A percentile compares a stretch with the other conserved stretches of the same genome.
Evolutionary conservation across 495 filamentous ascomycete species (phyloP).

Genomic region (Ramalina intermedia): DNA sequence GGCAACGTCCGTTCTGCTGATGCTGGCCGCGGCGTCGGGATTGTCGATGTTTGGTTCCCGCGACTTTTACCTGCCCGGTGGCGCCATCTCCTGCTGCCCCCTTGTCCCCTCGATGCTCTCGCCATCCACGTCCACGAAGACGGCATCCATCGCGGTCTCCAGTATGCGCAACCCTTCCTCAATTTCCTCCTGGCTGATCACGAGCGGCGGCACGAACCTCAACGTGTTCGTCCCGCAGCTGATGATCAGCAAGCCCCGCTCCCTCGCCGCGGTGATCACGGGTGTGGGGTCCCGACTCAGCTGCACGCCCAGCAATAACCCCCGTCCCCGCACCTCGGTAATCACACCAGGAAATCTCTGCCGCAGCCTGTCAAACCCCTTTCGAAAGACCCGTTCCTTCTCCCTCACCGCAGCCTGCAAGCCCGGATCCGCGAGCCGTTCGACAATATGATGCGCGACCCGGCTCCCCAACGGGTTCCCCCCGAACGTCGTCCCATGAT

Average conservation of each 20-base stretch:
- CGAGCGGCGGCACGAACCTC: constrained; percentile 71
- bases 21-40: too few relatives aligned
- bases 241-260: constrained; percentile 80
- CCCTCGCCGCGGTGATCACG: constrained; percentile 70
- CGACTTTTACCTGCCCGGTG: constrained; percentile 11
- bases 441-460: constrained; percentile 69
- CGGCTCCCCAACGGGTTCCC: constrained; percentile 84
- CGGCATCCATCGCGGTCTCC: constrained; percentile 54
- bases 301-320: constrained; percentile 77
- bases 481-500: constrained; percentile 95
- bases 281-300: constrained; percentile 51
- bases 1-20: too few relatives aligned
- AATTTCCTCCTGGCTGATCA: constrained; percentile 64
- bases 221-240: constrained; percentile 82
- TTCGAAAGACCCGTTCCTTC: constrained; percentile 50
- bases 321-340: constrained; percentile 64
- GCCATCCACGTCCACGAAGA: constrained; percentile 17
- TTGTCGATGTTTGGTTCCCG: too few relatives aligned
- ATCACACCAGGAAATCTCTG: constrained; percentile 56
- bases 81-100: constrained; percentile 21
- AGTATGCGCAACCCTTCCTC: constrained; percentile 59
- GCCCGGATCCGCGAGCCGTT: constrained; percentile 48
- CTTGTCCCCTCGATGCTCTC: constrained; percentile 10
- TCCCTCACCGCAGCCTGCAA: constrained; percentile 48
- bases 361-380: constrained; percentile 48